Evolutionary conservation across 345 rosid species (phyloP), one percentile per base, ranked within the genome.

Genomic region (Streptanthus diversifolius): DNA sequence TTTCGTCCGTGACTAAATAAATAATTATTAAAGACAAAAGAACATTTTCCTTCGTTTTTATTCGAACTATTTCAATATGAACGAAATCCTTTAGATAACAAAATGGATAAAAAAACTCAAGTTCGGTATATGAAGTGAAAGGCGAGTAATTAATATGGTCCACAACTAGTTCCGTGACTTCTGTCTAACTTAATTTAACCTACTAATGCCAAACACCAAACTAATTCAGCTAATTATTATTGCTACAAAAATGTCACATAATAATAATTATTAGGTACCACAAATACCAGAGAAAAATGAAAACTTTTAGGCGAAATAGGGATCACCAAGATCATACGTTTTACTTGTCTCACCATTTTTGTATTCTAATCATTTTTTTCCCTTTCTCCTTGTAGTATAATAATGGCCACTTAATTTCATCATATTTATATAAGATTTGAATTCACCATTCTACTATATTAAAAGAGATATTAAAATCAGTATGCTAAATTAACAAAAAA

Each of bases 241-340:
- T 5, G 6, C 44, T 22, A 57, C 17, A 17, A 53, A 30, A 12
- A 0, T 27, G 33, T 33, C 63, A 36, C 37, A 55, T n/a, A 63
- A 15, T 43, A 25, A 10, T 4, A n/a, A 18, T 5, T 18, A 51
- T 62, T 51, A 39, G 62, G 69, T 72, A 9, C 45, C 35, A 19
- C 44, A 52, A 14, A 5, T 30, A 53, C 63, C 55, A 52, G 32
- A 41, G 30, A 41, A 29, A 9, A 15, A 25, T 27, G 12, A 45
- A 21, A 54, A n/a, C 1, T 41, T 41, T 45, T 35, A 56, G 58
- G 66, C 33, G 18, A 57, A 36, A 73, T 14, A 33, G 27, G 65
- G 41, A 73, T 51, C 53, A 71, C 62, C 62, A 51, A 71, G 4
- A 71, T 12, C 52, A 70, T 22, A 59, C 66, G 3, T 12, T 68